Base-by-base conservation (phyloP, 106 monocot species). In the Narthecium ossifragum region DNA sequence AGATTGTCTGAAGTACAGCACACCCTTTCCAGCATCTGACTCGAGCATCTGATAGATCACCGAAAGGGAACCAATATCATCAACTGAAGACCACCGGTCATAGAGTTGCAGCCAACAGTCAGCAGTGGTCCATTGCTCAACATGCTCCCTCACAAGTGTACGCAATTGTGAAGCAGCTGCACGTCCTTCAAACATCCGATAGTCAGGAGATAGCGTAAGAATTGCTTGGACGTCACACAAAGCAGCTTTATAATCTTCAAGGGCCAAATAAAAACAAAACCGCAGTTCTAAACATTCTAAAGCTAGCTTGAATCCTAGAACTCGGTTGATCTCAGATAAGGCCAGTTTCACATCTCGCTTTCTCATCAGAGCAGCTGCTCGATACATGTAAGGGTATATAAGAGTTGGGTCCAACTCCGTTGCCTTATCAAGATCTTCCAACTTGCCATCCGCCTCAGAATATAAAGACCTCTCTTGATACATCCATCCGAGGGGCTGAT, bases 71-170 rank as follows among this genome's bases (percentile, higher is more conserved):
- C 98, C 98, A 32, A 98, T 84, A 78, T 98, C 98, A 85, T 98
- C 98, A 5, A 91, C 98, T 15, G 87, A 73, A n/a, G 90, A 91
- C 98, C 98, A 98, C 38, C 87, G 61, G 37, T 98, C 98, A 70
- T 91, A 98, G 40, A 98, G 81, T 34, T 98, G 90, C 56, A 98
- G 56, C 98, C 98, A 98, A 70, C 98, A 98, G 61, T 98, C 98
- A 15, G 91, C 98, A 41, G 80, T 83, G 10, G 70, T 98, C 90
- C 90, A 91, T 26, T 77, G 73, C 21, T 86, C 91, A 10, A 98
- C 91, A 75, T 98, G 90, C 34, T 85, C 98, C 27, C 67, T 37
- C 2, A 98, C 80, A 57, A 98, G 84, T 14, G 72, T 85, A n/a
- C 84, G 69, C 70, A 98, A 38, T 45, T 91, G 85, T 8, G 69